Base-by-base conservation (phyloP, 352 stramenopile genomes). In the Halophytophthora polymorphica region DNA sequence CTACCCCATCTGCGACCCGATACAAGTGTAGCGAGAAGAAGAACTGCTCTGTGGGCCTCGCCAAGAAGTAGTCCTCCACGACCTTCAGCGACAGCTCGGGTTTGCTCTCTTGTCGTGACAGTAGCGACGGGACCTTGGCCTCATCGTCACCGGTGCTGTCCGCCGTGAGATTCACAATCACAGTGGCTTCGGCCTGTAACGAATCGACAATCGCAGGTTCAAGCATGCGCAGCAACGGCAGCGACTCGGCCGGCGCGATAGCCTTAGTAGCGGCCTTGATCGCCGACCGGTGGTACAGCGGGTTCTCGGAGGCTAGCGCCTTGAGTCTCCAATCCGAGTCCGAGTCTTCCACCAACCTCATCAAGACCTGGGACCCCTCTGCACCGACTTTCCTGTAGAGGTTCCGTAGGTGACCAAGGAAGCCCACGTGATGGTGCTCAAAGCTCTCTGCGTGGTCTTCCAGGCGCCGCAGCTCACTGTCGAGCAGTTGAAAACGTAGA, bases 11-110 rank as follows among this genome's bases (percentile, higher is more conserved):
- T 22, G 49, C 60, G 40, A 65, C 45, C 18, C 50, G 55, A 44
- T 63, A 68, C 22, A 76, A 38, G 23, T 64, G 63, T 38, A 73
- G 42, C 28, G 66, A 76, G 41, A 76, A 76, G 29, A 76, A 71
- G 17, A 35, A 61, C 23, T 63, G 41, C 21, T 38, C 28, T 7
- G 53, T 44, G 1, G 42, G 49, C 19, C 13, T 50, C 13, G 33
- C 5, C 12, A 76, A 40, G 25, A 31, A 31, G 43, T 55, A 68
- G 2, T 62, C 36, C 45, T 60, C n/a, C 19, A 73, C 56, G 10
- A 62, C 42, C 17, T 36, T 17, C 22, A 73, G 40, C 18, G 56
- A 65, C 46, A 76, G 38, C 18, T 39, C 22, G 18, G 37, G 45
- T 8, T 31, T 31, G 25, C n/a, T n/a, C 6, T 34, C 12, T 34